A percentile compares a stretch with the other conserved stretches of the same genome.
phyloP scores from a whole-genome alignment of 2,329 filamentous ascomycete species.

The Fusarium oxysporum region DNA sequence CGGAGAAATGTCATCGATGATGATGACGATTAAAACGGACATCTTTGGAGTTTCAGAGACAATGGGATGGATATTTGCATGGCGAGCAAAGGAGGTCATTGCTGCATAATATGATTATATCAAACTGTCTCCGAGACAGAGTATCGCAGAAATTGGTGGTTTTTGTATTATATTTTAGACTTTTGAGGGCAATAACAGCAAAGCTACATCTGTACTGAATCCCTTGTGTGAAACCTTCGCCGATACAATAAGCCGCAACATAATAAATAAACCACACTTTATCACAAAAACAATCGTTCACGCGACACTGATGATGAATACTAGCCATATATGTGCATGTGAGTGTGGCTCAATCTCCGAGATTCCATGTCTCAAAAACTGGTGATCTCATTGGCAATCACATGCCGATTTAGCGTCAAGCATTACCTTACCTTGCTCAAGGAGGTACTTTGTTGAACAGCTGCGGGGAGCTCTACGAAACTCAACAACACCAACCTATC shows the following conservation, averaged over 20 bases:
- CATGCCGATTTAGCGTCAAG: conserved; percentile 44
- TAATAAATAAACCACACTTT: background rate
- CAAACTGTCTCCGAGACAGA: conserved; percentile 1
- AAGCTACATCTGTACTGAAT: background rate
- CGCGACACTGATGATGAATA: background rate
- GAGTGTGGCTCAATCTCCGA: conserved; percentile 16
- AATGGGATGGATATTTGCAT: conserved; percentile 3
- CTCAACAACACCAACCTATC: conserved; percentile 38
- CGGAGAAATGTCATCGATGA: conserved; percentile 70
- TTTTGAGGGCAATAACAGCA: background rate
- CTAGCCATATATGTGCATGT: conserved; percentile 12
- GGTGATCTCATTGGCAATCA: conserved; percentile 48
- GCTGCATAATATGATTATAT: conserved; percentile 28
- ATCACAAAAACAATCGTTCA: background rate
- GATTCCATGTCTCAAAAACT: conserved; percentile 25
- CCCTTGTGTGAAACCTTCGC: background rate
- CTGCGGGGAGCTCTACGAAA: conserved; percentile 40
- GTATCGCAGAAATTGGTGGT: background rate
- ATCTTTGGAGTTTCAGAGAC: background rate
- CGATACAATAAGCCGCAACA: background rate
- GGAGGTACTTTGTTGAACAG: conserved; percentile 36
- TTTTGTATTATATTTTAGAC: conserved; percentile 3
- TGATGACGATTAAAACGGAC: conserved; percentile 63
- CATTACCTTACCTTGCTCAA: conserved; percentile 2
- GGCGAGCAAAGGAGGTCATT: conserved; percentile 12